phyloP scores from a whole-genome alignment of 345 rosid species.

The Pugionium cornutum region DNA sequence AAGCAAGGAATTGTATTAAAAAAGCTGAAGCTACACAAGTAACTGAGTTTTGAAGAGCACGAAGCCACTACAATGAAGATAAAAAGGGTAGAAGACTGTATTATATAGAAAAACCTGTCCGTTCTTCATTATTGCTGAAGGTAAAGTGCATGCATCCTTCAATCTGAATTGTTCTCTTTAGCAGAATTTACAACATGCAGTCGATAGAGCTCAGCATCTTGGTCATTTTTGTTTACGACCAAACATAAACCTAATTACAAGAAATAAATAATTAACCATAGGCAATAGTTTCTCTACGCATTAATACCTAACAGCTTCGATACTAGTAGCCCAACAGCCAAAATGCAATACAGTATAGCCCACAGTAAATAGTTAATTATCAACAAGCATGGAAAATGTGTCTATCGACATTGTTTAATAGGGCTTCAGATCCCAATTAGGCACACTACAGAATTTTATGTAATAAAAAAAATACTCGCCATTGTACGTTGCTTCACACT shows the following conservation, averaged over 20 bases:
- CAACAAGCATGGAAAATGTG: slow-evolving; percentile 26
- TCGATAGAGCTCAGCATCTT: slow-evolving; percentile 14
- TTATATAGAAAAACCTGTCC: slow-evolving; percentile 33
- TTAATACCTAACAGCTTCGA: slow-evolving; percentile 16
- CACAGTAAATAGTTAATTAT: slow-evolving; percentile 24
- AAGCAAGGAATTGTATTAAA: slow-evolving; percentile 3
- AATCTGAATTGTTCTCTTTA: slow-evolving; percentile 17
- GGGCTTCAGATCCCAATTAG: slow-evolving; percentile 33
- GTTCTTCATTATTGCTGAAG: slow-evolving; percentile 39
- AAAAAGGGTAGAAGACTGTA: slow-evolving; percentile 13
- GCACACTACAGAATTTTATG: slow-evolving; percentile 31
- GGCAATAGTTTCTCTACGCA: not conserved
- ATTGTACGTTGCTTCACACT: no score
- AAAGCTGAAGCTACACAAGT: not conserved
- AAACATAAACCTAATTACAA: slow-evolving; percentile 31
- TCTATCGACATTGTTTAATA: slow-evolving; percentile 31
- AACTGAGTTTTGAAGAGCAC: not conserved
- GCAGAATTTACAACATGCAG: slow-evolving; percentile 25
- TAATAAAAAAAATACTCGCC: not conserved
- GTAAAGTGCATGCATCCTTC: slow-evolving; percentile 24
- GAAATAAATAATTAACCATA: not conserved
- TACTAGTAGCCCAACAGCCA: slow-evolving; percentile 15
- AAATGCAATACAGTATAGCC: slow-evolving; percentile 8
- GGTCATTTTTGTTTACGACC: not conserved
- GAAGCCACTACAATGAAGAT: not conserved